Evolutionary conservation across 768 basidiomycete species (phyloP), one percentile per base, ranked within the genome.

Genomic region (Mycena belliarum): DNA sequence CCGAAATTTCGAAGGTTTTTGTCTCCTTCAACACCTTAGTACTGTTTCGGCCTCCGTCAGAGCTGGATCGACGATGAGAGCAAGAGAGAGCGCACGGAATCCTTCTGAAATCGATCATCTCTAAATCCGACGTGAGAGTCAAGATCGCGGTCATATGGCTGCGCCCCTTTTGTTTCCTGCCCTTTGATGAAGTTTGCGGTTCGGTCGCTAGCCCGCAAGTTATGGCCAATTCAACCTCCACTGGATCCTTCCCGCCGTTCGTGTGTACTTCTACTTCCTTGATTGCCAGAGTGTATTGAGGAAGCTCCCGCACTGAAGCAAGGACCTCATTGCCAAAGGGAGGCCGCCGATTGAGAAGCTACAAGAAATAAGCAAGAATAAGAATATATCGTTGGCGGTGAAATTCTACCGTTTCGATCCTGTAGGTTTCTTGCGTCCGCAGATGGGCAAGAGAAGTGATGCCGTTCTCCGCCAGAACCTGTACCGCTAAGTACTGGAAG

Each of bases 401-500:
- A 28, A 24, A 33, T 63, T 65, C 59, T 65, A 89, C 92, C 57
- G 77, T 70, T 68, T 93, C 93, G 28, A 94, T 79, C 52, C 80
- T 79, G 46, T 77, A 63, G 1, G 90, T 78, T 57, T 83, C 78
- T 49, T 85, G 83, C 55, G 75, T 76, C 33, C 82, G 75, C 29
- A 94, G 65, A 21, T 73, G 72, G 3, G 76, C 74, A n/a, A 93
- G 76, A 5, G 85, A 82, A 4, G 78, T 80, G 51, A 95, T 83
- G 0, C 88, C 87, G 61, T 88, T 79, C 65, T 88, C 84, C 5
- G 87, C 89, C 21, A 97, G 78, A 15, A 91, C 84, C 86, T 93
- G 55, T 21, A n/a, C 37, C 6, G 28, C 26, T 32, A 10, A 32
- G 48, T 37, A 42, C 45, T 21, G 52, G 1, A 41, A 37, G 40